These are phyloP conservation scores for Botrytis medusae DNA, from an alignment of 2,329 filamentous ascomycete species.

Conservation along the genomic window DNA sequence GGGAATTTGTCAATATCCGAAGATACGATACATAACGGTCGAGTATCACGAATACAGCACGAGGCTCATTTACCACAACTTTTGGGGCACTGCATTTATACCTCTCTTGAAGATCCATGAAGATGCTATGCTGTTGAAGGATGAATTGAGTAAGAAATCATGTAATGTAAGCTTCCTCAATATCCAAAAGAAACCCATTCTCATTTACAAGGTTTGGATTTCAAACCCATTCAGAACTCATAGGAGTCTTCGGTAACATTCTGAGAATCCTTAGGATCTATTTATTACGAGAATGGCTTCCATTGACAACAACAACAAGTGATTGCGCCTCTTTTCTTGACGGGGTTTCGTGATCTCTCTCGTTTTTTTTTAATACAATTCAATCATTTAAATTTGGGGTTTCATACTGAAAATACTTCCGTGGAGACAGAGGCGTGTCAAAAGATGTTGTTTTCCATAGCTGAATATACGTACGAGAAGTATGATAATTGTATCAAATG, in stretches of 20 bases:
- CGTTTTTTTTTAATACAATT: not conserved
- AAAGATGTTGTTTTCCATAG: conserved; percentile 1
- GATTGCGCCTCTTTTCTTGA: conserved; percentile 11
- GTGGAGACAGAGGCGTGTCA: conserved; percentile 2
- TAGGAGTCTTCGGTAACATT: not conserved
- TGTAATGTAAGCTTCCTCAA: not conserved
- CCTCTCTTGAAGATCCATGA: not conserved
- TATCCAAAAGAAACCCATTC: not conserved
- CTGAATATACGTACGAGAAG: not conserved
- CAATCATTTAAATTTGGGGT: not conserved
- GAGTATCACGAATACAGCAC: conserved; percentile 7
- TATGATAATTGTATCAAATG: not conserved
- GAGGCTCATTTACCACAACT: not conserved
- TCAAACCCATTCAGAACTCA: not conserved
- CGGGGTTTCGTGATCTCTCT: not conserved
- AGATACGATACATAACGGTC: not conserved
- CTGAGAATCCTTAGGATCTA: conserved; percentile 9
- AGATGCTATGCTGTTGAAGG: not conserved
- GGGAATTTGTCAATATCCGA: not conserved
- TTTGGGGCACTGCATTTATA: conserved; percentile 7
- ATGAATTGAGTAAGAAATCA: not conserved
- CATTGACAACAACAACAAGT: not conserved
- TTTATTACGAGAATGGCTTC: not conserved
- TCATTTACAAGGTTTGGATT: not conserved
- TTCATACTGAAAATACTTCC: not conserved